These are phyloP conservation scores for Solanum infundibuliforme DNA, from an alignment of 257 asterid species.

Conservation along the genomic window DNA sequence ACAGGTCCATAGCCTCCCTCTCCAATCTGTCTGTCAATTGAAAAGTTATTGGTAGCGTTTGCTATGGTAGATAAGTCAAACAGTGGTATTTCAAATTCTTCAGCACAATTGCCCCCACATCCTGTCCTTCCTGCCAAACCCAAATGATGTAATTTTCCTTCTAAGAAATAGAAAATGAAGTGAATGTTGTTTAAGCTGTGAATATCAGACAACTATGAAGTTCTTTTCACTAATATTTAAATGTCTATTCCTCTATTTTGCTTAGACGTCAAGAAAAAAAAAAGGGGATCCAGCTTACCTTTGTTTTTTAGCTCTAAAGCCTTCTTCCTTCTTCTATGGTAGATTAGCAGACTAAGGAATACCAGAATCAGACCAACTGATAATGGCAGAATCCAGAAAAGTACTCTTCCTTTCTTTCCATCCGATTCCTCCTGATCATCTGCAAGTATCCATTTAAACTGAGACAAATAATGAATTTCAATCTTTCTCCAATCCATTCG, in stretches of 20 bases:
- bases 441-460: neutral
- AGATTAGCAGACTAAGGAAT: neutral
- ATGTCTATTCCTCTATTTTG: neutral
- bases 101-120: neutral
- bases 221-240: neutral
- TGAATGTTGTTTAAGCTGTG: neutral
- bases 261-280: neutral
- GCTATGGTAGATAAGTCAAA: conserved; percentile 20
- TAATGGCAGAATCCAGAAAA: neutral
- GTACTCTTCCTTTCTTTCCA: neutral
- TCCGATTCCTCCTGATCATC: neutral
- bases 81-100: conserved; percentile 29
- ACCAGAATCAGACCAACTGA: neutral
- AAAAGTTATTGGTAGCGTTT: conserved; percentile 29
- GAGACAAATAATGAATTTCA: neutral
- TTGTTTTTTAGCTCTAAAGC: neutral
- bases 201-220: neutral
- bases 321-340: neutral
- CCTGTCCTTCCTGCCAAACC: neutral
- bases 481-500: neutral
- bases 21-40: conserved; percentile 34
- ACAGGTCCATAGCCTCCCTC: conserved; percentile 59
- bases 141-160: neutral
- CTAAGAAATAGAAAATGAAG: neutral
- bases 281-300: neutral